These are phyloP conservation scores for Stagonosporopsis tanaceti DNA, from an alignment of 2,329 filamentous ascomycete species.

Conservation along the genomic window DNA sequence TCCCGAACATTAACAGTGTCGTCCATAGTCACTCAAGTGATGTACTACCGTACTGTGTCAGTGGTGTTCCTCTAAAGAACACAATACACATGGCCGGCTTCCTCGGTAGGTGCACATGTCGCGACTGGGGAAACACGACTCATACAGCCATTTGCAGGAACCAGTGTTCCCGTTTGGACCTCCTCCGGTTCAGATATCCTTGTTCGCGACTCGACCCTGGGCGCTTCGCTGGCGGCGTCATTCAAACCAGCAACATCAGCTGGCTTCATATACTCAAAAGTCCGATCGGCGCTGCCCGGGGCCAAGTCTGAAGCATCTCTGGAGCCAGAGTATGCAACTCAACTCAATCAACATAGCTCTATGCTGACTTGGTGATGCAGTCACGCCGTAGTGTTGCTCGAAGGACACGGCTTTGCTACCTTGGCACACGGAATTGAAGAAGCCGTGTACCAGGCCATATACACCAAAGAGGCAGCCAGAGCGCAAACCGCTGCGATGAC, in stretches of 20 bases:
- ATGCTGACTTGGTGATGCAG: not conserved
- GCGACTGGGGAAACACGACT: not conserved
- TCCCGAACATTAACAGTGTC: slow-evolving; percentile 53
- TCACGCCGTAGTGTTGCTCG: slow-evolving; percentile 51
- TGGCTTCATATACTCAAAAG: slow-evolving; percentile 49
- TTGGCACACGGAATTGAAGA: slow-evolving; percentile 54
- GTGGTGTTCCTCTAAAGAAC: slow-evolving; percentile 49
- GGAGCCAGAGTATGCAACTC: slow-evolving; percentile 35
- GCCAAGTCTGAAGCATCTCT: slow-evolving; percentile 41
- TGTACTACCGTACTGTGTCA: slow-evolving; percentile 55
- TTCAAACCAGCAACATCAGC: slow-evolving; percentile 50
- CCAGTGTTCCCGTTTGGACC: slow-evolving; percentile 48
- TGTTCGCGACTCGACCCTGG: slow-evolving; percentile 41
- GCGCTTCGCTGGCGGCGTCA: slow-evolving; percentile 45
- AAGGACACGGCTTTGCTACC: slow-evolving; percentile 57
- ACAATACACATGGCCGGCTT: slow-evolving; percentile 55
- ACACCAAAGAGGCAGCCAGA: slow-evolving; percentile 51
- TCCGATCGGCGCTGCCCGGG: slow-evolving; percentile 47
- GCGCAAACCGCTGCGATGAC: slow-evolving; percentile 51
- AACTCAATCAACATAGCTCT: not conserved
- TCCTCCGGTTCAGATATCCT: slow-evolving; percentile 47
- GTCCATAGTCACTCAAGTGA: slow-evolving; percentile 54
- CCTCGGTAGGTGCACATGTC: slow-evolving; percentile 40
- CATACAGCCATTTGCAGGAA: slow-evolving; percentile 28
- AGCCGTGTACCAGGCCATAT: slow-evolving; percentile 56